These are phyloP conservation scores for Aspergillus coremiiformis DNA, from an alignment of 495 filamentous ascomycete species.

Conservation along the genomic window DNA sequence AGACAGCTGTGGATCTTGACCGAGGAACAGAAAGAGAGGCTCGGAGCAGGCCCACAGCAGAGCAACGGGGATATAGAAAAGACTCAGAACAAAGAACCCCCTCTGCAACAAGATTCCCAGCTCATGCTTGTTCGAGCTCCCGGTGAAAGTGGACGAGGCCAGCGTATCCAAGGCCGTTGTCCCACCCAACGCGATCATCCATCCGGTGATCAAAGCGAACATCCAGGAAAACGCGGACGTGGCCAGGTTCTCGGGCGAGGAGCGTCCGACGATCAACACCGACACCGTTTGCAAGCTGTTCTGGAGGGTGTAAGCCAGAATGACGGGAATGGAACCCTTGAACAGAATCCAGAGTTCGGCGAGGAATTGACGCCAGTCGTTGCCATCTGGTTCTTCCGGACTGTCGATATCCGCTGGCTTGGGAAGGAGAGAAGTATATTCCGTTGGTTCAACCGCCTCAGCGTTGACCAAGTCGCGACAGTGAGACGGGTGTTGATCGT, in stretches of 20 bases:
- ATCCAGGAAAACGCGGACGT: slow-evolving; percentile 86
- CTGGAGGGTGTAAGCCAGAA: slow-evolving; percentile 82
- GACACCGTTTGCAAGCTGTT: slow-evolving; percentile 84
- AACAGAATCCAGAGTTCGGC: slow-evolving; percentile 63
- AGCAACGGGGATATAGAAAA: slow-evolving; percentile 71
- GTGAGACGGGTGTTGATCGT: background rate
- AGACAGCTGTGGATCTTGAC: slow-evolving; percentile 73
- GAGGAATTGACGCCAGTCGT: slow-evolving; percentile 28
- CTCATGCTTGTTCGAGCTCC: slow-evolving; percentile 72
- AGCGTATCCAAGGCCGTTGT: slow-evolving; percentile 87
- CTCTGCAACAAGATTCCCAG: slow-evolving; percentile 78
- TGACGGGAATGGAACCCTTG: slow-evolving; percentile 68
- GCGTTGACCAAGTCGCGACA: background rate
- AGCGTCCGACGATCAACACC: slow-evolving; percentile 73
- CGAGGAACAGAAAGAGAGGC: slow-evolving; percentile 65
- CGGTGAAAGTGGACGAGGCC: slow-evolving; percentile 80
- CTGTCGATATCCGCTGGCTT: slow-evolving; percentile 23
- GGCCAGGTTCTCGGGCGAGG: slow-evolving; percentile 73
- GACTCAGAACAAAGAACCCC: slow-evolving; percentile 63
- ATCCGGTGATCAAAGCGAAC: slow-evolving; percentile 88
- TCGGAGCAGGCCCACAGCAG: slow-evolving; percentile 73
- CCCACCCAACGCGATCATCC: slow-evolving; percentile 88
- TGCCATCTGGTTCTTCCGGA: slow-evolving; percentile 6
- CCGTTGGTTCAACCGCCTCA: slow-evolving; percentile 20
- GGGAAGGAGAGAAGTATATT: slow-evolving; percentile 43